Conservation (phyloP, 2,329 filamentous ascomycete genomes). For the Knoxdaviesia capensis region DNA sequence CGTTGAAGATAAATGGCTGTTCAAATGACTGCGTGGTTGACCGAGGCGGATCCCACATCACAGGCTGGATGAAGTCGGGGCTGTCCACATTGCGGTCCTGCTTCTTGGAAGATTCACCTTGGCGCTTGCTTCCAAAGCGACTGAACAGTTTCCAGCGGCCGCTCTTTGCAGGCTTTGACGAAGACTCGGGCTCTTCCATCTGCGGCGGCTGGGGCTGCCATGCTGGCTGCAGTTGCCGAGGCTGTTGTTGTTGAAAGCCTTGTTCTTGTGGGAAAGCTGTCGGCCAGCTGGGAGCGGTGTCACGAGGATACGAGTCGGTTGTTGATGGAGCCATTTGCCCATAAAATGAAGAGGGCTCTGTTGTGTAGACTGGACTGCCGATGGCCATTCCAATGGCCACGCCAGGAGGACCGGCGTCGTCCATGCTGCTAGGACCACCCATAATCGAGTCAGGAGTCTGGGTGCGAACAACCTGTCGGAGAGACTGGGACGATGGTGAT, state of each 20-base stretch:
- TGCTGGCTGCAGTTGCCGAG: neutral
- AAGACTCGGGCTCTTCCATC: neutral
- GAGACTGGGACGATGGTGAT: slow-evolving; percentile 8
- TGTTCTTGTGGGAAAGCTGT: too few species aligned
- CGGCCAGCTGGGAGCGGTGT: too few species aligned
- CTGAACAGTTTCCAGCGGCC: slow-evolving; percentile 6
- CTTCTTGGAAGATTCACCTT: neutral
- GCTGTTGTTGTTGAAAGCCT: too few species aligned
- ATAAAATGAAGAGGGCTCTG: too few species aligned
- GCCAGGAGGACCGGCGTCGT: slow-evolving; percentile 30
- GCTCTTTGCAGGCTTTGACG: neutral
- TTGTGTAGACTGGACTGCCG: too few species aligned
- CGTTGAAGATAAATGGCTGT: too few species aligned
- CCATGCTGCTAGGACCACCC: slow-evolving; percentile 7
- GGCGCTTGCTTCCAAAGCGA: slow-evolving; percentile 1
- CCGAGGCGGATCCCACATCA: too few species aligned
- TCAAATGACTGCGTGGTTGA: too few species aligned
- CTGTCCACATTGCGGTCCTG: too few species aligned
- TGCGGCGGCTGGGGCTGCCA: slow-evolving; percentile 1
- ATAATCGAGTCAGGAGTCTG: slow-evolving; percentile 21
- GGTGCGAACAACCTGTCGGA: slow-evolving; percentile 15
- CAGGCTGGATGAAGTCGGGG: too few species aligned
- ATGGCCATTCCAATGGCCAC: slow-evolving; percentile 53
- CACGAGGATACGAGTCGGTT: too few species aligned
- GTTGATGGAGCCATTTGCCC: too few species aligned